These are phyloP conservation scores for Phytomonas serpens DNA, from an alignment of 208 protist genomes.

Conservation along the genomic window DNA sequence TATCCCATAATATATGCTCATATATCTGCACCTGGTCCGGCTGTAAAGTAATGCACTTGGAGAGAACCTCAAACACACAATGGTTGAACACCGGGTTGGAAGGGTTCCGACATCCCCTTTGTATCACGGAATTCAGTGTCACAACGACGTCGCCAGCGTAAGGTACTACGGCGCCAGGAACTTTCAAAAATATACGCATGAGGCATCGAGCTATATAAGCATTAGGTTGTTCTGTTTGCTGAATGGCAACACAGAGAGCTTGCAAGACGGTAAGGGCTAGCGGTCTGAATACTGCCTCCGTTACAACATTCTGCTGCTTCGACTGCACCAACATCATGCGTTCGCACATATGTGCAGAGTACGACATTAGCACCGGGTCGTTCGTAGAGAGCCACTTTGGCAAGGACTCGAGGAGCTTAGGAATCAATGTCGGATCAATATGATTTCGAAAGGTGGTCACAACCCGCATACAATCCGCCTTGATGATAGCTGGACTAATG, in stretches of 20 bases:
- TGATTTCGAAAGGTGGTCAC: slow-evolving; percentile 92
- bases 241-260: slow-evolving; percentile 79
- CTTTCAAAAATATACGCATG: slow-evolving; percentile 55
- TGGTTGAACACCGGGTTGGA: slow-evolving; percentile 94
- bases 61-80: slow-evolving; percentile 95
- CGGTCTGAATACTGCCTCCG: slow-evolving; percentile 33
- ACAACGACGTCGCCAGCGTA: slow-evolving; percentile 57
- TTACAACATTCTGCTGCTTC: slow-evolving; percentile 22
- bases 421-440: slow-evolving; percentile 33
- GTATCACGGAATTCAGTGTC: slow-evolving; percentile 35
- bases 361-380: slow-evolving; percentile 88
- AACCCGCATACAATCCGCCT: slow-evolving; percentile 95
- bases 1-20: slow-evolving; percentile 81
- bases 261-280: slow-evolving; percentile 53
- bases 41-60: slow-evolving; percentile 74
- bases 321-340: slow-evolving; percentile 70
- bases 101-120: slow-evolving; percentile 81
- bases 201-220: slow-evolving; percentile 92
- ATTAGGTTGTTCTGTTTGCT: slow-evolving; percentile 50
- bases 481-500: slow-evolving; percentile 77
- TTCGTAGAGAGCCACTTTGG: slow-evolving; percentile 50
- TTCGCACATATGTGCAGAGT: slow-evolving; percentile 91
- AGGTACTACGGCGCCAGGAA: slow-evolving; percentile 30
- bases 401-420: slow-evolving; percentile 58
- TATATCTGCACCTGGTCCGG: slow-evolving; percentile 40